Evolutionary conservation across 106 monocot species (phyloP), one percentile per base, ranked within the genome.

Genomic region (Cymbidium sinense): DNA sequence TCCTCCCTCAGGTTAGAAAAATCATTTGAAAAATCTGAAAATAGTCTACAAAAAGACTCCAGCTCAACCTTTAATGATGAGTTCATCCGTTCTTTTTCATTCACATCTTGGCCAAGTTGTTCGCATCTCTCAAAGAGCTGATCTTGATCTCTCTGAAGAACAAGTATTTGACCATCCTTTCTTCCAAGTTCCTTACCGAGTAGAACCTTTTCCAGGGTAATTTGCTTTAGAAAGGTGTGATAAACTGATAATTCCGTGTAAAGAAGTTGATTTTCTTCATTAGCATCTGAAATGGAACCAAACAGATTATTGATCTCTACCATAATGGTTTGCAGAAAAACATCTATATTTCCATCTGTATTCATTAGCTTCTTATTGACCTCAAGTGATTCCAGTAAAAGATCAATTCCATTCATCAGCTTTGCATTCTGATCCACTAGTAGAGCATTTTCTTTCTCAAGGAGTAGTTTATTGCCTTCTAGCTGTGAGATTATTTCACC

Each of bases 181-280:
- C 74, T 74, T 74, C 28, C 43, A 74, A 74, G 43, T 44, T 43
- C 74, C 44, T 74, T 37, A 13, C 44, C 74, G 47, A 74, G n/a
- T 2, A 47, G 23, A 74, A 74, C 44, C 27, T 74, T 74, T 74
- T 74, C 74, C 77, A 76, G 39, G 15, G 79, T 74, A 67, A 76
- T 75, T 70, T 93, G 89, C 58, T 88, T 79, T 0, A 90, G 37
- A 39, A 93, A 79, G 39, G 88, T 83, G 13, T 67, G n/a, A 13
- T 65, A 55, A 64, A 93, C 77, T 27, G 77, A 82, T 75, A 75
- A 73, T 78, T 93, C 86, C 50, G 84, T 34, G 43, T 73, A 34
- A 29, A 86, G 78, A 43, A 71, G 77, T 31, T 85, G 87, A 23
- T 70, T 85, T 36, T 85, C 83, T 79, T 89, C 83, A 25, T 83